Evolutionary conservation across 768 basidiomycete species (phyloP), one percentile per base, ranked within the genome.

Genomic region (Boletus vermiculosoides): DNA sequence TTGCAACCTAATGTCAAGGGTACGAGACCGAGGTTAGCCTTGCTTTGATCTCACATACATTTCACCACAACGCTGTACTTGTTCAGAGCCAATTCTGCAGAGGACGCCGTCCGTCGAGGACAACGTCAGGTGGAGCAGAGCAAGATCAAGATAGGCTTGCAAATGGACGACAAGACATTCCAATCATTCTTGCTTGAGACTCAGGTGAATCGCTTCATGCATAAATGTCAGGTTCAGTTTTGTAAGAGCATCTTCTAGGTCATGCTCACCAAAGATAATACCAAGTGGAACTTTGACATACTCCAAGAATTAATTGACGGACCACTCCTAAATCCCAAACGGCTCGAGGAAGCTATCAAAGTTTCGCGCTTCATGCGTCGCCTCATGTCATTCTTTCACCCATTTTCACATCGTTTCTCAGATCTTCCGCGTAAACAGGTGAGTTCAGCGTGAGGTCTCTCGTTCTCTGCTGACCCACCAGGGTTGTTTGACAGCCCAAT

Each of bases 101-200:
- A 95, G 66, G 96, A 98, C 65, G 82, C 90, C 2, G 81, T 95
- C 33, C 83, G 90, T 31, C 82, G 94, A 45, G 91, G 91, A 13
- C 95, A 97, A 72, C 80, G 91, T 58, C 92, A 94, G 63, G 88
- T 95, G 2, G 93, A 97, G 64, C 90, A 94, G 64, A 87, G 84
- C 25, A 94, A 92, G 72, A 78, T 97, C 52, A 92, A 94, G 69
- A 81, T 90, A 67, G 90, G 88, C 57, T 85, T 97, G 82, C 90
- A 93, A 73, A 92, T 98, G 84, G 97, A 99, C 69, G 97, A 98
- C 71, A 87, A 81, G 69, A 83, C 88, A 5, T 99, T 98, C 73
- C 92, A 95, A 66, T 78, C 86, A 5, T 82, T 80, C 40, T 76
- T 99, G 49, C 78, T 94, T 22, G 94, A 97, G 64, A 92, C 93